Percentiles rank a stretch among this genome's conserved stretches.
Conservation (phyloP, 768 basidiomycete genomes). For the Termitomyces bulborhizus region DNA sequence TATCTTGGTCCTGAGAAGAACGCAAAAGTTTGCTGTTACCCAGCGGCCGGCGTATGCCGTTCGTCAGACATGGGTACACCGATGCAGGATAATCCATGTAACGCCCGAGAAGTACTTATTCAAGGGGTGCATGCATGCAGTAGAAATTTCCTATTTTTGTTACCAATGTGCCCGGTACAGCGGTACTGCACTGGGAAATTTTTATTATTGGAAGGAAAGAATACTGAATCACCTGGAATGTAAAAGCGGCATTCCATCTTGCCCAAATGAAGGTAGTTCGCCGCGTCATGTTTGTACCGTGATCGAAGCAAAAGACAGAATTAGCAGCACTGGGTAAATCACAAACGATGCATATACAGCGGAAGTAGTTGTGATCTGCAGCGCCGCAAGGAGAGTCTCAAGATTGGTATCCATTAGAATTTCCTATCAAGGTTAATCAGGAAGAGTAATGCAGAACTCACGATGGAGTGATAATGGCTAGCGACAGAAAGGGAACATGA, state of each 20-base stretch:
- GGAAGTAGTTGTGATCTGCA: neutral
- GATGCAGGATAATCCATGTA: neutral
- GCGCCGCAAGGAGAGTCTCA: neutral
- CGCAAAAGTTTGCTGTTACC: neutral
- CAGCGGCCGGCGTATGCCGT: neutral
- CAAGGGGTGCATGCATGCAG: neutral
- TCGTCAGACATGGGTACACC: neutral
- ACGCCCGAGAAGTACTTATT: neutral
- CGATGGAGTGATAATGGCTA: neutral
- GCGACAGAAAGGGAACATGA: neutral
- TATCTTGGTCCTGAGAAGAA: neutral
- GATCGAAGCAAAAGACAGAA: neutral
- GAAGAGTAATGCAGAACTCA: neutral
- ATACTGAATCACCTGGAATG: neutral
- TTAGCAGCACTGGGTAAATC: neutral
- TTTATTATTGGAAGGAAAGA: neutral
- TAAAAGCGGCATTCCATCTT: neutral
- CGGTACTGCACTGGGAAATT: neutral
- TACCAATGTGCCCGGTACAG: neutral
- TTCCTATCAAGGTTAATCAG: neutral
- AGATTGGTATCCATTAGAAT: neutral
- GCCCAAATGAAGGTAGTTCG: neutral
- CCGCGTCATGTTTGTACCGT: neutral
- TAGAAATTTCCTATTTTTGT: neutral
- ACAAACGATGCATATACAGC: neutral